phyloP scores from a whole-genome alignment of 306 rosid genomes.

The Medicago lupulina region DNA sequence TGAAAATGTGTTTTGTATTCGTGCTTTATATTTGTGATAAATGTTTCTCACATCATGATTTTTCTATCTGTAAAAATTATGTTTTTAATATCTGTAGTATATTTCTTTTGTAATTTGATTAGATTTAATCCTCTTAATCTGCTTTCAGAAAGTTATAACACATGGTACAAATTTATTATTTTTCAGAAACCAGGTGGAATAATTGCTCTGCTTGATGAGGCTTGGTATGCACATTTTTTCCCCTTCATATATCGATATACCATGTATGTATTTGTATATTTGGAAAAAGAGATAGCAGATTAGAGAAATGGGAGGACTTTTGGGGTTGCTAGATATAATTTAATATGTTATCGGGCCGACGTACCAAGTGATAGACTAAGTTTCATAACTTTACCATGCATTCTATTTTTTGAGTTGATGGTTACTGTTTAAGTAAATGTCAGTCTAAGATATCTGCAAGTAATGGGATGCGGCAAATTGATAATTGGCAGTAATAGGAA shows the following conservation, averaged over 20 bases:
- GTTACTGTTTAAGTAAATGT: constrained; percentile 8
- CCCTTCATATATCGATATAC: background rate
- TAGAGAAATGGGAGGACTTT: constrained; percentile 22
- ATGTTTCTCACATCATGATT: constrained; percentile 18
- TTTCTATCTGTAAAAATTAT: constrained; percentile 26
- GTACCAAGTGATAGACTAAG: constrained; percentile 32
- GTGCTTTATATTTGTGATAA: background rate
- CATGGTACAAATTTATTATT: constrained; percentile 30
- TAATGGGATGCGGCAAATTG: constrained; percentile 33
- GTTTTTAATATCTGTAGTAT: constrained; percentile 32
- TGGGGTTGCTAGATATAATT: constrained; percentile 18
- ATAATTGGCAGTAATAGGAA: constrained; percentile 1
- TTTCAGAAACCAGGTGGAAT: constrained; percentile 95
- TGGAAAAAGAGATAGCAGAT: constrained; percentile 26
- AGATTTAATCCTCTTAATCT: constrained; percentile 11
- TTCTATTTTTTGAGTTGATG: constrained; percentile 4
- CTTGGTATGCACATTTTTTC: constrained; percentile 74
- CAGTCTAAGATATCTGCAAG: constrained; percentile 23
- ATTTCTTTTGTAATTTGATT: constrained; percentile 27
- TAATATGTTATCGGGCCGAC: constrained; percentile 27
- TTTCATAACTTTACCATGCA: constrained; percentile 1
- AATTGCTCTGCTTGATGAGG: constrained; percentile 90
- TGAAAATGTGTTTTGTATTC: too few species aligned
- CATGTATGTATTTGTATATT: constrained; percentile 29
- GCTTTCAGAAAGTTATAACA: constrained; percentile 25